These are phyloP conservation scores for Phenoliferia sp. DNA, from an alignment of 1,284 basidiomycete species.

Conservation along the genomic window DNA sequence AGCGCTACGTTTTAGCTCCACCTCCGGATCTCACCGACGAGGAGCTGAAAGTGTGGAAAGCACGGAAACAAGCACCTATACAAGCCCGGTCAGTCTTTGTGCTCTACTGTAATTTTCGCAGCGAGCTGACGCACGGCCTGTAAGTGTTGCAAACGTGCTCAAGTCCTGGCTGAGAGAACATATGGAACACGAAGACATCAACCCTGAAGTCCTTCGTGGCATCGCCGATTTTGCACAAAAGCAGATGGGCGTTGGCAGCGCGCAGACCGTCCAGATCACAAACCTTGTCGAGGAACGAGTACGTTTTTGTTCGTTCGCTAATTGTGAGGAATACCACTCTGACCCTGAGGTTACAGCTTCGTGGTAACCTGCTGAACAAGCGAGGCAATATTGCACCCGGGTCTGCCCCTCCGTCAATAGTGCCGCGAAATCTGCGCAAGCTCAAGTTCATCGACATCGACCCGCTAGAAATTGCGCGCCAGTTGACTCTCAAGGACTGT, in stretches of 20 bases:
- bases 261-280: conserved; percentile 36
- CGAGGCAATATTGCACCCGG: conserved; percentile 37
- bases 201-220: conserved; percentile 34
- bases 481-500: conserved; percentile 89
- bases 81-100: conserved; percentile 66
- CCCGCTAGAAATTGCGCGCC: conserved; percentile 83
- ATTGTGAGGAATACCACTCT: too few relatives aligned
- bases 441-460: conserved; percentile 84
- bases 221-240: conserved; percentile 40
- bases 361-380: conserved; percentile 29
- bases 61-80: conserved; percentile 83
- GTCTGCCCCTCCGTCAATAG: conserved; percentile 61
- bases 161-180: conserved; percentile 46
- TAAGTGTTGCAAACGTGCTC: conserved; percentile 44
- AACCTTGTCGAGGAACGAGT: conserved; percentile 42
- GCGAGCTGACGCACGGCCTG: neutral
- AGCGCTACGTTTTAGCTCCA: conserved; percentile 73
- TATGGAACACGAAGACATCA: conserved; percentile 42
- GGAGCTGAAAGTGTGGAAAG: conserved; percentile 69
- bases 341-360: conserved; percentile 9
- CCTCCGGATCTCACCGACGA: conserved; percentile 68
- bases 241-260: neutral
- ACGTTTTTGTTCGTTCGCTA: neutral
- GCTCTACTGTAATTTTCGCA: conserved; percentile 49
- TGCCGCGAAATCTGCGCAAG: conserved; percentile 69